These are phyloP conservation scores for Septoria linicola DNA, from an alignment of 2,329 filamentous ascomycete species.

Conservation along the genomic window DNA sequence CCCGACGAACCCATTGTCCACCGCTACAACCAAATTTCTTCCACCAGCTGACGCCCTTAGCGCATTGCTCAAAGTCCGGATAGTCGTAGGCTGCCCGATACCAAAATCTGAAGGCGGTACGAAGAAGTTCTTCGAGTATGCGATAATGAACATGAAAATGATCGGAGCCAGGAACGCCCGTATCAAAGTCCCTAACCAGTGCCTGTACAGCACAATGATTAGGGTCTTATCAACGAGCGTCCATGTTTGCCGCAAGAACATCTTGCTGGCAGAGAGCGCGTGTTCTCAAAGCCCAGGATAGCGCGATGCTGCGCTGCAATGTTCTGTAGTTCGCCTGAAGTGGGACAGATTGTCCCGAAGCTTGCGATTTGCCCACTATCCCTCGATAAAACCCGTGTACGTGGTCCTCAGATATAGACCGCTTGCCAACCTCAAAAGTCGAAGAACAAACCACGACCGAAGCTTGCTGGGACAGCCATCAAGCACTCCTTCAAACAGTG, in stretches of 20 bases:
- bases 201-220: slow-evolving; percentile 54
- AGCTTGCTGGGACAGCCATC: no score
- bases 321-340: no score
- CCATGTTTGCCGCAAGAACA: slow-evolving; percentile 51
- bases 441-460: no score
- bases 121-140: slow-evolving; percentile 73
- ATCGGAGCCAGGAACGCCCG: slow-evolving; percentile 58
- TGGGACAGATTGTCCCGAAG: no score
- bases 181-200: slow-evolving; percentile 54
- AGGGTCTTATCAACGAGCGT: slow-evolving; percentile 59
- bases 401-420: no score
- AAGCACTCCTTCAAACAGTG: no score
- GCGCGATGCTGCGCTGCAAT: no score
- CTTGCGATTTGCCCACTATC: no score
- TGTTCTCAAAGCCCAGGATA: no score
- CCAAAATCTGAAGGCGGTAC: slow-evolving; percentile 74
- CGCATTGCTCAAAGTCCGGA: slow-evolving; percentile 66
- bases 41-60: slow-evolving; percentile 58
- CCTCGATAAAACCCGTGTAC: no score
- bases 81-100: slow-evolving; percentile 60
- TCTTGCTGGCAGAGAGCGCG: slow-evolving; percentile 4
- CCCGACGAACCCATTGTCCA: slow-evolving; percentile 68
- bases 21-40: slow-evolving; percentile 70
- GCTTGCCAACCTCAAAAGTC: no score
- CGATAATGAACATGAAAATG: slow-evolving; percentile 52